Evolutionary conservation across 768 basidiomycete species (phyloP), one percentile per base, ranked within the genome.

Genomic region (Boletus rex-veris): DNA sequence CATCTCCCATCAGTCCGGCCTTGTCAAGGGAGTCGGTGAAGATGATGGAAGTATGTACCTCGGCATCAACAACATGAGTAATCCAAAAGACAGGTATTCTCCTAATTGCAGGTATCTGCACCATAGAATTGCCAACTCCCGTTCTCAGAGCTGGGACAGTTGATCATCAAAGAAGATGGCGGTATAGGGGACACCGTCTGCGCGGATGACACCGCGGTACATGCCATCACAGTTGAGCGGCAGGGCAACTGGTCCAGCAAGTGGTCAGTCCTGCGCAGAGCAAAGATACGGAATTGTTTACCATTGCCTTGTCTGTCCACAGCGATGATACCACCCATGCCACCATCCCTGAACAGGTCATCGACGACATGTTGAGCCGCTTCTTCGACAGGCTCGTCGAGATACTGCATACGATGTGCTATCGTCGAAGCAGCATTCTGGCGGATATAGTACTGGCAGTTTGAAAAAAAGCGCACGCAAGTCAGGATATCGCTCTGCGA

Each of bases 91-190:
- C 12, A 33, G 33, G 33, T 33, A 33, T 33, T 33, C 33, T 33
- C 10, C 12, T 14, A 12, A 33, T 14, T 33, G 33, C 26, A 26
- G 26, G 7, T 26, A 26, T 26, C 5, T 26, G 26, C 26, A 26
- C 26, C 26, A 6, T 33, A 33, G 33, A 14, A 42, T 28, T 3
- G 14, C 16, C 44, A 24, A 33, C 21, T 3, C 21, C 30, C 28
- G 18, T 15, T 48, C 39, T 60, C 52, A 58, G 21, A 63, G 50
- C 36, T 41, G 49, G 31, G 60, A 60, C 30, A 81, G 64, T 15
- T 73, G 73, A 45, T 92, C 90, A 57, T 90, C 88, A 18, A 72
- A 72, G 68, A 92, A 92, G 48, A 92, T 89, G 11, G 89, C 90
- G 0, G 85, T 88, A 68, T 80, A 80, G 0, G 88, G 77, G 8